Evolutionary conservation across 1,284 basidiomycete genomes (phyloP).

Genomic region (Meira nashicola): DNA sequence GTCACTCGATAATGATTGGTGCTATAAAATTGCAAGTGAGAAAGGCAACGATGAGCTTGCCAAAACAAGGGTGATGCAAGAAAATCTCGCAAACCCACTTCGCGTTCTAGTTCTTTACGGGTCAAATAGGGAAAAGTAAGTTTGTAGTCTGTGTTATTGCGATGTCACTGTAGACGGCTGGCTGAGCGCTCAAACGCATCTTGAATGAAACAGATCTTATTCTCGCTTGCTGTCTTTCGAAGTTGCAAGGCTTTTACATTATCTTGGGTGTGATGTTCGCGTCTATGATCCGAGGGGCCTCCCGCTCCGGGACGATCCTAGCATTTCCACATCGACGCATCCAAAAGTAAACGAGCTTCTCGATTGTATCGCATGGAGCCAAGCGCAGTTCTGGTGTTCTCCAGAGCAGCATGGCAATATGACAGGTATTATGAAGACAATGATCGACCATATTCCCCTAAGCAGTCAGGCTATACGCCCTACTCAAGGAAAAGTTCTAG

Average conservation of each 20-base stretch:
- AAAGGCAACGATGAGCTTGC: too few relatives aligned
- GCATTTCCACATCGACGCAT: constrained; percentile 10
- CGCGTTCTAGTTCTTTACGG: background rate
- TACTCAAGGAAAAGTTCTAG: constrained; percentile 41
- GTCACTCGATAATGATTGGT: too few relatives aligned
- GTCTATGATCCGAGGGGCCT: constrained; percentile 51
- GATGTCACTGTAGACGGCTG: too few relatives aligned
- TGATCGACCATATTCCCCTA: constrained; percentile 47
- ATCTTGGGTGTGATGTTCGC: constrained; percentile 51
- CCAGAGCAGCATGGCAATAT: constrained; percentile 54
- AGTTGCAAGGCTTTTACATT: constrained; percentile 48
- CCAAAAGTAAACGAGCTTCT: constrained; percentile 17
- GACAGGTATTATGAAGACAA: constrained; percentile 54
- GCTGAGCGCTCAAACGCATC: too few relatives aligned
- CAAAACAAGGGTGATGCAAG: too few relatives aligned
- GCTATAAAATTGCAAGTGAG: too few relatives aligned
- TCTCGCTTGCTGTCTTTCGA: constrained; percentile 53
- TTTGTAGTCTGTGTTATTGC: too few relatives aligned
- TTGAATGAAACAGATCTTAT: constrained; percentile 39
- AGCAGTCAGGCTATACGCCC: constrained; percentile 53
- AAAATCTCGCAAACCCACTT: too few relatives aligned
- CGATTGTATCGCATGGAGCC: constrained; percentile 15
- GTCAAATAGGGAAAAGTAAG: background rate
- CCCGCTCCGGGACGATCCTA: constrained; percentile 51
- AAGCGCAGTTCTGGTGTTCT: constrained; percentile 52